Conservation (phyloP, 108 stramenopile species). For the Cyclotella sp. region DNA sequence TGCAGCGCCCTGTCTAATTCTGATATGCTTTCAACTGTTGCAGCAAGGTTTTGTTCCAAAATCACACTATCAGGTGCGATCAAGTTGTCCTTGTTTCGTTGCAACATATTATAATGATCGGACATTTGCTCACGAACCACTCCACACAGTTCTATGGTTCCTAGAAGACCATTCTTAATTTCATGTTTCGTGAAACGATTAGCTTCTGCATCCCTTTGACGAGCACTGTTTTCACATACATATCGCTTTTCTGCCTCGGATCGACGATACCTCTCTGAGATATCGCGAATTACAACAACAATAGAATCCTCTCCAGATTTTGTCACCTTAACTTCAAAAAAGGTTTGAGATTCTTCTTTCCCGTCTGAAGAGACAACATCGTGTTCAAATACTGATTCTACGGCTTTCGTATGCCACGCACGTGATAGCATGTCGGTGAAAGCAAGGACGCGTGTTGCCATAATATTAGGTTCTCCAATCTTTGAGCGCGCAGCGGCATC, state of each 20-base stretch:
- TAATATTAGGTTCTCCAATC: background rate
- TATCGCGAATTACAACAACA: slow-evolving; percentile 69
- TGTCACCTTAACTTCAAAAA: slow-evolving; percentile 61
- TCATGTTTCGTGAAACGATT: slow-evolving; percentile 79
- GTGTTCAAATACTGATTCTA: slow-evolving; percentile 31
- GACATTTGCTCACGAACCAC: slow-evolving; percentile 32
- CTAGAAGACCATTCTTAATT: slow-evolving; percentile 74
- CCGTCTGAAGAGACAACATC: slow-evolving; percentile 18
- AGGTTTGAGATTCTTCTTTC: slow-evolving; percentile 5
- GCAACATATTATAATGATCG: slow-evolving; percentile 9
- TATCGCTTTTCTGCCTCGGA: slow-evolving; percentile 73
- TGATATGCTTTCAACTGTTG: slow-evolving; percentile 24
- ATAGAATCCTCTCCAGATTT: slow-evolving; percentile 52
- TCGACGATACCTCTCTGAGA: slow-evolving; percentile 65
- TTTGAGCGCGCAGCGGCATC: background rate
- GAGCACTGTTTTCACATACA: slow-evolving; percentile 59
- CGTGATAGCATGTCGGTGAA: slow-evolving; percentile 31
- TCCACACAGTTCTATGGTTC: slow-evolving; percentile 62
- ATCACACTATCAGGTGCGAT: background rate
- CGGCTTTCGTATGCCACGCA: slow-evolving; percentile 23
- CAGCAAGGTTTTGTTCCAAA: slow-evolving; percentile 18
- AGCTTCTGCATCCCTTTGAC: slow-evolving; percentile 68
- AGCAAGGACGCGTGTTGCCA: slow-evolving; percentile 18
- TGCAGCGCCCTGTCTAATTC: slow-evolving; percentile 64
- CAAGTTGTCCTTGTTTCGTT: background rate